phyloP scores from a whole-genome alignment of 345 rosid species.

The Aethionema arabicum region DNA sequence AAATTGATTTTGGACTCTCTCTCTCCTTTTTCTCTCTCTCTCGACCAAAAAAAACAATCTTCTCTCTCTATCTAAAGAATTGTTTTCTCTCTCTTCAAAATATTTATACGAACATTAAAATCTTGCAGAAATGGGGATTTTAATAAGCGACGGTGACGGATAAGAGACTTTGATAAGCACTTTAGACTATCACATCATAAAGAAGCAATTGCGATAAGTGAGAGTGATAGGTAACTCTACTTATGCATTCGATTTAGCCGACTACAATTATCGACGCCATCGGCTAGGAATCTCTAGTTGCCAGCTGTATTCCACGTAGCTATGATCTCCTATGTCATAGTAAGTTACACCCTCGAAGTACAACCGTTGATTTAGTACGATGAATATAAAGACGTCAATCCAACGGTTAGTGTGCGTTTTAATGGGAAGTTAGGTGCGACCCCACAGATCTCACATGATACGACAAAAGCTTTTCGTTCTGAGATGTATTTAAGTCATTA shows the following conservation, averaged over 20 bases:
- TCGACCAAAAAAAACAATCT: background rate
- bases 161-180: slow-evolving; percentile 32
- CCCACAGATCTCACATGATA: slow-evolving; percentile 41
- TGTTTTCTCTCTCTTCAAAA: slow-evolving; percentile 28
- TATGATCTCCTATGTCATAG: slow-evolving; percentile 6
- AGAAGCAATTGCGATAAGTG: background rate
- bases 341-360: background rate
- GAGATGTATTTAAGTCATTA: background rate
- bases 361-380: slow-evolving; percentile 26
- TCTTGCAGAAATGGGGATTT: slow-evolving; percentile 32
- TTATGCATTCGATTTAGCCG: slow-evolving; percentile 62
- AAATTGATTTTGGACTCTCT: slow-evolving; percentile 31
- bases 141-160: slow-evolving; percentile 53
- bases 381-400: slow-evolving; percentile 15
- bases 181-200: accelerated
- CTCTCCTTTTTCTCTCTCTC: background rate
- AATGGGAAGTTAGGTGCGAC: slow-evolving; percentile 1
- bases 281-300: slow-evolving; percentile 78
- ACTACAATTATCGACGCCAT: slow-evolving; percentile 59
- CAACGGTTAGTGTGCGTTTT: slow-evolving; percentile 26
- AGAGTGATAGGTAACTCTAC: accelerated
- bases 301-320: slow-evolving; percentile 46
- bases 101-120: slow-evolving; percentile 30
- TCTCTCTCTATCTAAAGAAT: slow-evolving; percentile 4
- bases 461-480: slow-evolving; percentile 46